These are phyloP conservation scores for Solanum chmielewskii DNA, from an alignment of 257 asterid genomes.

Conservation along the genomic window DNA sequence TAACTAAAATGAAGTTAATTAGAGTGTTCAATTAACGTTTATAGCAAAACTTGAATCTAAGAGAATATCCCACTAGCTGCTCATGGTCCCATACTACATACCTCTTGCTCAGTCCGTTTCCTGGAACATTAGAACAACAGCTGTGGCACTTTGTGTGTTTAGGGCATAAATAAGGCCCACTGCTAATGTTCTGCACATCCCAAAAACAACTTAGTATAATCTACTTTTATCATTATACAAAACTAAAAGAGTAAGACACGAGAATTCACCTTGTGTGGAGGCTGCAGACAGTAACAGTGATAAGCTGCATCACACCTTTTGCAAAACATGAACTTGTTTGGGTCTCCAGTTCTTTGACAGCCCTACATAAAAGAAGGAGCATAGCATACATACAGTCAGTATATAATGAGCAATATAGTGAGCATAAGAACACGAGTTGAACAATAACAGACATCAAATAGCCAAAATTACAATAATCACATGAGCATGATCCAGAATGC, in stretches of 20 bases:
- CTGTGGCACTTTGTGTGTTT: constrained; percentile 96
- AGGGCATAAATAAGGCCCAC: constrained; percentile 93
- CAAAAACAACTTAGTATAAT: constrained; percentile 7
- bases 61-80: background rate
- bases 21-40: background rate
- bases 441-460: background rate
- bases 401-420: background rate
- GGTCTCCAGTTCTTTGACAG: constrained; percentile 88
- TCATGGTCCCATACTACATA: constrained; percentile 13
- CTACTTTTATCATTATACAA: background rate
- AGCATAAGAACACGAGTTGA: background rate
- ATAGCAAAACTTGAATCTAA: background rate
- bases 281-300: constrained; percentile 95
- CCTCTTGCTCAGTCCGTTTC: constrained; percentile 94
- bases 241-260: background rate
- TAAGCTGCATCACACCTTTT: constrained; percentile 92
- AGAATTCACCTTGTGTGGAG: constrained; percentile 83
- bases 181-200: constrained; percentile 62
- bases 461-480: background rate
- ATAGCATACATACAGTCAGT: background rate
- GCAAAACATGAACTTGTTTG: constrained; percentile 87
- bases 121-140: constrained; percentile 85
- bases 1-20: background rate
- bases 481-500: background rate
- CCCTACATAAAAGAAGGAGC: constrained; percentile 32